A percentile compares a stretch with the other conserved stretches of the same genome.
Conservation (phyloP, 768 basidiomycete genomes). For the Naematelia encephala region DNA sequence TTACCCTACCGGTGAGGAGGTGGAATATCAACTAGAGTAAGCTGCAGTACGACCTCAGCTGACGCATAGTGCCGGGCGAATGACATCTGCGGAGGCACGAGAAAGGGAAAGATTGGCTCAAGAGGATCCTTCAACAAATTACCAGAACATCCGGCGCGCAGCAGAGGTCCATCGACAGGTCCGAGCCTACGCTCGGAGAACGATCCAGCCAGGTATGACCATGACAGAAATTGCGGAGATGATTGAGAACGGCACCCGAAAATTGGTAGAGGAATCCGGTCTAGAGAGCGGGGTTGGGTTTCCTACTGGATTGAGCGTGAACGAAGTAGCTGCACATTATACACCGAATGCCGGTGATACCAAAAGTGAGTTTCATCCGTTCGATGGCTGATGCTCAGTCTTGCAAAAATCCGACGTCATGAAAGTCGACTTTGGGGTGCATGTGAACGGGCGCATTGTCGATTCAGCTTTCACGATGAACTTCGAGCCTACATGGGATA, state of each 20-base stretch:
- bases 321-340: slow-evolving; percentile 94
- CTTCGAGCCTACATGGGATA: slow-evolving; percentile 86
- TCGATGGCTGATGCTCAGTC: slow-evolving; percentile 56
- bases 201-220: slow-evolving; percentile 85
- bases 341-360: slow-evolving; percentile 92
- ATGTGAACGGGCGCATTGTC: slow-evolving; percentile 88
- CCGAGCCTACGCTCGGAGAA: slow-evolving; percentile 71
- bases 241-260: slow-evolving; percentile 87
- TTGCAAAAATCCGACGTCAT: slow-evolving; percentile 79
- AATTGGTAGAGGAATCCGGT: slow-evolving; percentile 86
- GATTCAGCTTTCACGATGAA: slow-evolving; percentile 93
- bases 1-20: slow-evolving; percentile 87
- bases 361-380: slow-evolving; percentile 57
- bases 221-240: slow-evolving; percentile 91
- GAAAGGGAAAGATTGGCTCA: slow-evolving; percentile 72
- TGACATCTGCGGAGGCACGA: slow-evolving; percentile 84
- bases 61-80: slow-evolving; percentile 71
- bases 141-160: slow-evolving; percentile 82
- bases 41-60: slow-evolving; percentile 48
- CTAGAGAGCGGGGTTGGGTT: slow-evolving; percentile 75
- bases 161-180: slow-evolving; percentile 97
- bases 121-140: slow-evolving; percentile 79
- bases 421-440: slow-evolving; percentile 96
- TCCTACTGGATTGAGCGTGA: slow-evolving; percentile 90
- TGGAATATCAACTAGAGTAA: slow-evolving; percentile 87